Percentiles rank a stretch among this genome's conserved stretches.
Evolutionary conservation across 1,284 basidiomycete species (phyloP).

Genomic region (Marasmius oreades): DNA sequence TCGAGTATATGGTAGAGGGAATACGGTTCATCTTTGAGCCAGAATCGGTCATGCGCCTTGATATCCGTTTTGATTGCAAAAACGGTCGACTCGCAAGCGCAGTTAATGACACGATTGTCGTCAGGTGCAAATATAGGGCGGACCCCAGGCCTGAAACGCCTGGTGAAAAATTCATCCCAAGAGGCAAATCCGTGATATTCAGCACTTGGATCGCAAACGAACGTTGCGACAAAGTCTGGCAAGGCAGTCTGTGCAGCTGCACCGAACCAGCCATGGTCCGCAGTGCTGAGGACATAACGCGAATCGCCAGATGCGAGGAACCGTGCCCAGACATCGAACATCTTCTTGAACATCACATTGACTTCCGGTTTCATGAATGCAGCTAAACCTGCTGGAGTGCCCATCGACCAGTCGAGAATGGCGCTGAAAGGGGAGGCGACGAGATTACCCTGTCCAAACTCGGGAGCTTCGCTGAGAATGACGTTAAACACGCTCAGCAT

Average conservation of each 20-base stretch:
- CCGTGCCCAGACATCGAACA: slow-evolving; percentile 11
- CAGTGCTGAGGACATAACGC: slow-evolving; percentile 5
- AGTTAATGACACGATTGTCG: slow-evolving; percentile 33
- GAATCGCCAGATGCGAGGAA: slow-evolving; percentile 11
- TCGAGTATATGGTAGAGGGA: slow-evolving; percentile 35
- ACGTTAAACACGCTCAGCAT: slow-evolving; percentile 43
- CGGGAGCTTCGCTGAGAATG: slow-evolving; percentile 36
- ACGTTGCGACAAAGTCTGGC: slow-evolving; percentile 27
- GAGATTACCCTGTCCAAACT: slow-evolving; percentile 31
- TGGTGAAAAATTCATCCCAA: slow-evolving; percentile 46
- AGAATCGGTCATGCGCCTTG: slow-evolving; percentile 28
- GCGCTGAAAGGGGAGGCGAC: slow-evolving; percentile 43
- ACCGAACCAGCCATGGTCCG: slow-evolving; percentile 13
- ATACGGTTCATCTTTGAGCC: slow-evolving; percentile 30
- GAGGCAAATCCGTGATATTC: slow-evolving; percentile 35
- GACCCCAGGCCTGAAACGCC: slow-evolving; percentile 26
- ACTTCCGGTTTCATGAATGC: slow-evolving; percentile 16
- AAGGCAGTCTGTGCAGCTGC: neutral
- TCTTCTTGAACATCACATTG: slow-evolving; percentile 10
- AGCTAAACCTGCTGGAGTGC: slow-evolving; percentile 36
- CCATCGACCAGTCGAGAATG: slow-evolving; percentile 47
- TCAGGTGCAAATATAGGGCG: slow-evolving; percentile 30
- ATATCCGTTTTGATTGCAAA: slow-evolving; percentile 26
- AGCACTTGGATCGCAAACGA: slow-evolving; percentile 35
- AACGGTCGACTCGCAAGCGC: slow-evolving; percentile 32